Evolutionary conservation across 495 filamentous ascomycete species (phyloP).

Genomic region (Collariella sp.): DNA sequence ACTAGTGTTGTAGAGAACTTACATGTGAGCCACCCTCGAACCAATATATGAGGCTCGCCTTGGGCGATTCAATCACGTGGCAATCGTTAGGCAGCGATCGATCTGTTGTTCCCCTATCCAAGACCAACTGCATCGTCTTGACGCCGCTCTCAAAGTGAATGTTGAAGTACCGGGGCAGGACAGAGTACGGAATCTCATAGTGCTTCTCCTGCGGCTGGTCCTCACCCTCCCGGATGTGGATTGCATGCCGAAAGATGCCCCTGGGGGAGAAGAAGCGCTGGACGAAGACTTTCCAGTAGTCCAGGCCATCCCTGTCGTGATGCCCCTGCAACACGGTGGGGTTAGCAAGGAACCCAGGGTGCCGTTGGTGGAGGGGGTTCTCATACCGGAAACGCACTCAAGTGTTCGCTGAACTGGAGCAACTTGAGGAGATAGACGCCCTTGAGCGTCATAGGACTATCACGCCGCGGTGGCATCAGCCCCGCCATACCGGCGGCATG

Average conservation of each 20-base stretch:
- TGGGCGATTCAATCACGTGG: constrained; percentile 54
- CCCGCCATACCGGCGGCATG: constrained; percentile 20
- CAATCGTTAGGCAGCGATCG: constrained; percentile 49
- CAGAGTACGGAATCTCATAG: constrained; percentile 67
- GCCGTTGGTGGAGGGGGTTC: background rate
- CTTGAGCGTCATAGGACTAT: constrained; percentile 46
- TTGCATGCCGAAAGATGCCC: constrained; percentile 58
- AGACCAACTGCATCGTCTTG: constrained; percentile 65
- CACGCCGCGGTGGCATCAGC: constrained; percentile 41
- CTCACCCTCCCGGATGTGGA: constrained; percentile 39
- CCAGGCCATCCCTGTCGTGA: constrained; percentile 51
- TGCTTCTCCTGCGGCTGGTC: constrained; percentile 49
- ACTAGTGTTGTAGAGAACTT: constrained; percentile 21
- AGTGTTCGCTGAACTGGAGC: constrained; percentile 58
- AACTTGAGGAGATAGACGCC: constrained; percentile 55
- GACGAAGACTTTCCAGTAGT: constrained; percentile 69
- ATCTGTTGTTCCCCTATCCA: constrained; percentile 51
- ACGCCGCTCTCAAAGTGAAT: constrained; percentile 80
- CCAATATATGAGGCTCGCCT: constrained; percentile 63
- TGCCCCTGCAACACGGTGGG: constrained; percentile 34
- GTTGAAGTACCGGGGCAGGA: constrained; percentile 70
- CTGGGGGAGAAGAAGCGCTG: constrained; percentile 63
- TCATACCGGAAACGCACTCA: constrained; percentile 56
- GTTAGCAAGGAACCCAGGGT: constrained; percentile 6
- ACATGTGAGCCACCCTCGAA: constrained; percentile 63